Percentiles rank a stretch among this genome's conserved stretches.
These are phyloP conservation scores for Anastatica hierochuntica DNA, from an alignment of 345 rosid species.

Conservation along the genomic window DNA sequence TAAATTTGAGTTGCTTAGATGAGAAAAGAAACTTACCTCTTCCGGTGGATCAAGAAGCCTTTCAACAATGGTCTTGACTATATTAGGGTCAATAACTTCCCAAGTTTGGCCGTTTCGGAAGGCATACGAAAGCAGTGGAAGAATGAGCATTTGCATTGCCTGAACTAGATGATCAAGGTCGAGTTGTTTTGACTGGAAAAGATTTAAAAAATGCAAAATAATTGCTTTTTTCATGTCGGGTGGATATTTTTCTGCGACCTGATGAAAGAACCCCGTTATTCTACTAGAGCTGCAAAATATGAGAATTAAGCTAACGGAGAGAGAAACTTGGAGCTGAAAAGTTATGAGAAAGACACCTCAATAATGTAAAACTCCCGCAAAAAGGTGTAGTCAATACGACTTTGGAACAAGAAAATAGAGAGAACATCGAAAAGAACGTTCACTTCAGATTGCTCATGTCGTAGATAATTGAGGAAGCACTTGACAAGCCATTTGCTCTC, in stretches of 20 bases:
- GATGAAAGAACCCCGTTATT: conserved; percentile 19
- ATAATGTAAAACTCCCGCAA: conserved; percentile 90
- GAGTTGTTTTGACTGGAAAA: conserved; percentile 85
- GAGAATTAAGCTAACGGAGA: background rate
- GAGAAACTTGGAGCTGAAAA: conserved; percentile 1
- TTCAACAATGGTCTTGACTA: conserved; percentile 84
- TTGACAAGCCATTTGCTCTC: conserved; percentile 72
- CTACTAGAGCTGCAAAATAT: conserved; percentile 10
- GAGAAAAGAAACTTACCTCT: conserved; percentile 44
- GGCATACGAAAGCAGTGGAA: conserved; percentile 93
- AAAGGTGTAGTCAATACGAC: conserved; percentile 91
- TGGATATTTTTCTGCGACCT: conserved; percentile 94
- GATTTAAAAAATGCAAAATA: conserved; percentile 69
- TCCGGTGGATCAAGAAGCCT: conserved; percentile 99
- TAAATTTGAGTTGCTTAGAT: conserved; percentile 3
- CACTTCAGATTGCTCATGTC: conserved; percentile 71
- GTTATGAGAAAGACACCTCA: conserved; percentile 45
- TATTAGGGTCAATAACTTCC: conserved; percentile 86
- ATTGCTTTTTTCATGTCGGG: conserved; percentile 66
- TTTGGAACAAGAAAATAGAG: conserved; percentile 75
- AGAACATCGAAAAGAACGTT: conserved; percentile 81
- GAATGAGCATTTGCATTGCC: conserved; percentile 96
- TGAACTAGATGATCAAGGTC: conserved; percentile 82
- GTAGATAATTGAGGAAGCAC: conserved; percentile 85
- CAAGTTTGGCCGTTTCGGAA: conserved; percentile 79